phyloP scores from a whole-genome alignment of 2,329 filamentous ascomycete genomes.

The Claviceps africana region DNA sequence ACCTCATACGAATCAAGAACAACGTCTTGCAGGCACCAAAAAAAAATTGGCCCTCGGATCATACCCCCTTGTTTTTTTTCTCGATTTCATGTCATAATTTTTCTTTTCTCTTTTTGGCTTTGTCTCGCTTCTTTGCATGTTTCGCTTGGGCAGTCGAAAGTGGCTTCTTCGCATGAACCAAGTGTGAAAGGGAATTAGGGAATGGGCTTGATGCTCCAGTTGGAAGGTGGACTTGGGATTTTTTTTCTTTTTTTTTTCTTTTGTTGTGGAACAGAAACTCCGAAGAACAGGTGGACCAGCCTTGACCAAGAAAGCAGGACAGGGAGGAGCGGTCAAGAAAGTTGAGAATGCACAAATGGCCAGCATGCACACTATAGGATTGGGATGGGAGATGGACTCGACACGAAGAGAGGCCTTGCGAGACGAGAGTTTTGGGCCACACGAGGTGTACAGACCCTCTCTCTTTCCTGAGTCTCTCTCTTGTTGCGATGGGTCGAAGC shows the following conservation, averaged over 20 bases:
- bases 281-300: slow-evolving; percentile 15
- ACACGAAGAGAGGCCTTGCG: not conserved
- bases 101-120: slow-evolving; percentile 5
- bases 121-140: slow-evolving; percentile 13
- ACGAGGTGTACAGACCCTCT: not conserved
- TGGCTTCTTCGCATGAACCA: slow-evolving; percentile 8
- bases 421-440: not conserved
- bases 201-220: not conserved
- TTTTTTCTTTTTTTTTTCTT: slow-evolving; percentile 5
- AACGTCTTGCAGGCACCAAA: slow-evolving; percentile 22
- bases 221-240: not conserved
- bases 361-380: slow-evolving; percentile 1
- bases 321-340: slow-evolving; percentile 10
- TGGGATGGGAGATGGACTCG: not conserved
- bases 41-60: slow-evolving; percentile 25
- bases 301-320: slow-evolving; percentile 8
- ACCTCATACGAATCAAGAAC: slow-evolving; percentile 15
- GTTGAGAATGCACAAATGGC: slow-evolving; percentile 20
- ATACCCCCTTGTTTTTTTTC: slow-evolving; percentile 18
- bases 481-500: slow-evolving; percentile 7
- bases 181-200: slow-evolving; percentile 6
- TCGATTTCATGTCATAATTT: slow-evolving; percentile 13
- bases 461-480: not conserved
- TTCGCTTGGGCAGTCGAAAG: slow-evolving; percentile 7
- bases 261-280: slow-evolving; percentile 14